These are phyloP conservation scores for Hordeum pubiflorum DNA, from an alignment of 202 grass and related monocot genomes.

Conservation along the genomic window DNA sequence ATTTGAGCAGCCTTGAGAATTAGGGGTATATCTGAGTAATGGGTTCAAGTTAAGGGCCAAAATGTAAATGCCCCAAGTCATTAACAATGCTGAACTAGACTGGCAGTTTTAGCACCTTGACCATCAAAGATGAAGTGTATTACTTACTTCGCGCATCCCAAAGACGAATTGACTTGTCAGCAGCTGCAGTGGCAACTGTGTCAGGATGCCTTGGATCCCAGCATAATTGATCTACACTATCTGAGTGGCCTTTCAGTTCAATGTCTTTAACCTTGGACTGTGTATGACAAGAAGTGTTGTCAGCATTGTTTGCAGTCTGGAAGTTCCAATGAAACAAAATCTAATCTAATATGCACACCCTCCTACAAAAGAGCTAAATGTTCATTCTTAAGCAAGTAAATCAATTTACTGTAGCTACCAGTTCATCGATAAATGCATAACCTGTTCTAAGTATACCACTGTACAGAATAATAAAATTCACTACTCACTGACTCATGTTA, in stretches of 20 bases:
- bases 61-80: slow-evolving; percentile 2
- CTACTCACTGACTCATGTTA: neutral
- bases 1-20: no score
- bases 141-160: slow-evolving; percentile 97
- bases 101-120: neutral
- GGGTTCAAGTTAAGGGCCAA: neutral
- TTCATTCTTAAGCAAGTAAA: neutral
- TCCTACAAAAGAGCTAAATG: neutral
- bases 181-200: slow-evolving; percentile 92
- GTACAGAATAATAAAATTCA: slow-evolving; percentile 10
- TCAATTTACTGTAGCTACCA: neutral
- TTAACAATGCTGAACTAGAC: slow-evolving; percentile 21
- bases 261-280: slow-evolving; percentile 97
- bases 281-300: slow-evolving; percentile 19
- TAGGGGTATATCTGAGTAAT: no score
- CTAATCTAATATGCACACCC: neutral
- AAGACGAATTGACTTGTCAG: slow-evolving; percentile 93
- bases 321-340: slow-evolving; percentile 1
- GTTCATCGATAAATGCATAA: neutral
- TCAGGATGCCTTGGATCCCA: slow-evolving; percentile 99
- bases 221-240: slow-evolving; percentile 97
- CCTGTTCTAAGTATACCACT: neutral
- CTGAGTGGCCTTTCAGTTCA: slow-evolving; percentile 96
- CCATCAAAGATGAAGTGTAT: slow-evolving; percentile 2
- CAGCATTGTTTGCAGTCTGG: neutral